Percentiles rank a stretch among this genome's conserved stretches.
Evolutionary conservation across 495 filamentous ascomycete species (phyloP).

Genomic region (Hyaloscypha bicolor): DNA sequence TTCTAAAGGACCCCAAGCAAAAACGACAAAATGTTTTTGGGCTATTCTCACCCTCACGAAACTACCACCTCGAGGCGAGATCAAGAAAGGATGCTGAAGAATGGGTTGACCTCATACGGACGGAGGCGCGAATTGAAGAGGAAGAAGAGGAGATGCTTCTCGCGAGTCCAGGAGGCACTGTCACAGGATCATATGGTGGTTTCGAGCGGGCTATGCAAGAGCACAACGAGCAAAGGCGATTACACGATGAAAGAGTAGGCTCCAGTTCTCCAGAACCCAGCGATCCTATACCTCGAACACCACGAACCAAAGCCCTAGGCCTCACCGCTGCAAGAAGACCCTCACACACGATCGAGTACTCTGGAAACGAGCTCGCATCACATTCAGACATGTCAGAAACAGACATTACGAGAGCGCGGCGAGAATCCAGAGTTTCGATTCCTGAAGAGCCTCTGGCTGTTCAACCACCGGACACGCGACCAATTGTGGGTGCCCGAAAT

Average conservation of each 20-base stretch:
- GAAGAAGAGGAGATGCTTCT: slow-evolving; percentile 81
- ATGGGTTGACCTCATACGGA: slow-evolving; percentile 84
- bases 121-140: slow-evolving; percentile 79
- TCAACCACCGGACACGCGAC: slow-evolving; percentile 28
- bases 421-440: slow-evolving; percentile 43
- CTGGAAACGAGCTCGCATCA: slow-evolving; percentile 83
- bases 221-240: slow-evolving; percentile 32
- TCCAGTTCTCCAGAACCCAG: slow-evolving; percentile 70
- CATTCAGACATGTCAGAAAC: slow-evolving; percentile 90
- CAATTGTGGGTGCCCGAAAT: slow-evolving; percentile 49
- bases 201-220: slow-evolving; percentile 29
- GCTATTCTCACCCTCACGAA: slow-evolving; percentile 88
- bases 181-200: slow-evolving; percentile 21
- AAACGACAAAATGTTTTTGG: slow-evolving; percentile 82
- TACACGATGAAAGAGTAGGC: slow-evolving; percentile 42
- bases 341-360: slow-evolving; percentile 67
- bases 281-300: slow-evolving; percentile 45
- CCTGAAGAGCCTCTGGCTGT: slow-evolving; percentile 34
- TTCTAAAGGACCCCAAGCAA: slow-evolving; percentile 84
- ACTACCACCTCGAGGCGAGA: slow-evolving; percentile 83
- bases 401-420: slow-evolving; percentile 44
- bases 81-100: slow-evolving; percentile 75
- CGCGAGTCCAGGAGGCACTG: slow-evolving; percentile 52
- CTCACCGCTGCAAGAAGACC: slow-evolving; percentile 14
- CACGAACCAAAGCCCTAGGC: slow-evolving; percentile 33